Evolutionary conservation across 768 basidiomycete genomes (phyloP).

Genomic region (Phanerochaete carnosa): DNA sequence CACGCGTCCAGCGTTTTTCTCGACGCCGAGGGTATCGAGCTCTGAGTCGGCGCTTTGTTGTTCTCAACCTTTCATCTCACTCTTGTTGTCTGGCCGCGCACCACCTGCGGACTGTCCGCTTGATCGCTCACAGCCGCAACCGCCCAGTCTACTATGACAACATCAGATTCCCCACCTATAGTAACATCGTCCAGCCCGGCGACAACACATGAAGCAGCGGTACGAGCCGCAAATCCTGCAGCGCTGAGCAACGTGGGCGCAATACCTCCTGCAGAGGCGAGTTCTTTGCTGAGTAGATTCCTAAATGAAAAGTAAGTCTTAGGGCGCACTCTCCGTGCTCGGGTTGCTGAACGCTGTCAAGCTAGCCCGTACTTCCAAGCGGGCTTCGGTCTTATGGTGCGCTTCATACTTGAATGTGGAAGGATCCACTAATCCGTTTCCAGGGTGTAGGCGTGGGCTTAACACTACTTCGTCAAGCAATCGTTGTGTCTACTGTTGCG

Average conservation of each 20-base stretch:
- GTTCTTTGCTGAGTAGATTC: slow-evolving; percentile 17
- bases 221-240: background rate
- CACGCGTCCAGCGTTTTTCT: too few species aligned
- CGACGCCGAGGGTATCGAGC: too few species aligned
- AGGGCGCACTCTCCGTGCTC: background rate
- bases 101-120: too few species aligned
- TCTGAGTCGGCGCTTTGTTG: too few species aligned
- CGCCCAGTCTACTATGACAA: background rate
- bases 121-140: too few species aligned
- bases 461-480: slow-evolving; percentile 67
- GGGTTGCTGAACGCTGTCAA: slow-evolving; percentile 13
- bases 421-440: background rate
- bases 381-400: slow-evolving; percentile 95
- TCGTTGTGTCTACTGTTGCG: slow-evolving; percentile 65
- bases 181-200: background rate
- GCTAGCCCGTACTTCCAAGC: slow-evolving; percentile 95
- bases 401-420: slow-evolving; percentile 5
- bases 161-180: background rate
- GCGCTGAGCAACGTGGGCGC: background rate
- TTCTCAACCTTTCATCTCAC: too few species aligned
- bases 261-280: background rate
- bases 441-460: slow-evolving; percentile 91
- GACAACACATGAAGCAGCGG: background rate
- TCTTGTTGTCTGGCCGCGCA: too few species aligned
- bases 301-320: slow-evolving; percentile 25